phyloP scores from a whole-genome alignment of 176 grass and related monocot species.

The Elaeis guineensis region DNA sequence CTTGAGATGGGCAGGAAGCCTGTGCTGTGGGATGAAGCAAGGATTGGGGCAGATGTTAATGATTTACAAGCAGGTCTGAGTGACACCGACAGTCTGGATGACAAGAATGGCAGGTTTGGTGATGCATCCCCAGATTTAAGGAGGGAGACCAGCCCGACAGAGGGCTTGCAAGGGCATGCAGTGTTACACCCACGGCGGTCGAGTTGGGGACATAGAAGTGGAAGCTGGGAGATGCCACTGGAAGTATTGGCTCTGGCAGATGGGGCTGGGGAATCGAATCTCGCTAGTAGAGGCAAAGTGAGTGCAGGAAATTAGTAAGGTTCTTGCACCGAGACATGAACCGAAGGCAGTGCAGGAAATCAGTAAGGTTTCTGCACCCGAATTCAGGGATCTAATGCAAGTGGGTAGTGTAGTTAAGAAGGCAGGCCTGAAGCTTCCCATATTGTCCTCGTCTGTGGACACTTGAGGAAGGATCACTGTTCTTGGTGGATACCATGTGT shows the following conservation, averaged over 20 bases:
- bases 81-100: neutral
- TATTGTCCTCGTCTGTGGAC: no score
- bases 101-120: neutral
- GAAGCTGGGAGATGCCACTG: slow-evolving; percentile 4
- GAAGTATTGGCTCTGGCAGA: slow-evolving; percentile 5
- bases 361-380: no score
- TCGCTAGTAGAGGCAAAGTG: neutral
- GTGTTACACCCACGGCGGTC: neutral
- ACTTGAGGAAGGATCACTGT: no score
- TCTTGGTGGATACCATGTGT: no score
- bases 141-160: neutral
- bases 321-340: no score
- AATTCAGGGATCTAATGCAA: no score
- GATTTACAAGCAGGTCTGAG: neutral
- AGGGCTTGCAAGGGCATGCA: neutral
- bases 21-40: slow-evolving; percentile 9
- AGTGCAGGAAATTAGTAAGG: no score
- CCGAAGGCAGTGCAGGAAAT: no score
- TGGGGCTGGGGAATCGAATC: neutral
- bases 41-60: neutral
- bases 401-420: no score
- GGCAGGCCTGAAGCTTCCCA: no score
- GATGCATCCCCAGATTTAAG: neutral
- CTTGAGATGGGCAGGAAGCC: slow-evolving; percentile 18
- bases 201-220: neutral